Evolutionary conservation across 129 eudicot genomes (phyloP).

Genomic region (Cynara cardunculus): DNA sequence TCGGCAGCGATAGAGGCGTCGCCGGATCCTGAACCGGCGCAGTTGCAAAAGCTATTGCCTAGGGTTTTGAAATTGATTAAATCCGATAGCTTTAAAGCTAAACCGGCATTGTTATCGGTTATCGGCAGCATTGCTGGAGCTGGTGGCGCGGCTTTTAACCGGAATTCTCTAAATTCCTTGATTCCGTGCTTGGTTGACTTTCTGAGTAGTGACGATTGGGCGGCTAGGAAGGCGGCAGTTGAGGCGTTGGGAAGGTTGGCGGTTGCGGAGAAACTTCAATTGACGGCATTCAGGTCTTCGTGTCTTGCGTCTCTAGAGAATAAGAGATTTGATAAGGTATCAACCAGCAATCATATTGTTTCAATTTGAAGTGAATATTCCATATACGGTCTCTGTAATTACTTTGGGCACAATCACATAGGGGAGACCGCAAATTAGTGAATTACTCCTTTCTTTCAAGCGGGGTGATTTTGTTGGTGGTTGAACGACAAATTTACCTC

Average conservation of each 20-base stretch:
- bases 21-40: slow-evolving; percentile 47
- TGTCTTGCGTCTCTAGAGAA: slow-evolving; percentile 60
- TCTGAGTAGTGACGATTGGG: slow-evolving; percentile 76
- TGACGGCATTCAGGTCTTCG: slow-evolving; percentile 45
- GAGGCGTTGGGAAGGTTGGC: slow-evolving; percentile 65
- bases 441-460: neutral
- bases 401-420: neutral
- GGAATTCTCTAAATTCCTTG: slow-evolving; percentile 36
- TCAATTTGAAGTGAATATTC: neutral
- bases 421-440: neutral
- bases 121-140: slow-evolving; percentile 61
- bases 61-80: slow-evolving; percentile 52
- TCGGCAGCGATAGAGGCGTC: slow-evolving; percentile 74
- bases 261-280: slow-evolving; percentile 27
- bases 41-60: slow-evolving; percentile 54
- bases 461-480: neutral
- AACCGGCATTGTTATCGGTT: slow-evolving; percentile 55
- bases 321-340: slow-evolving; percentile 85
- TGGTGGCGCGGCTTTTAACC: slow-evolving; percentile 43
- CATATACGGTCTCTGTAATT: neutral
- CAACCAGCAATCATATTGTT: neutral
- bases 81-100: slow-evolving; percentile 60
- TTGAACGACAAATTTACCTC: neutral
- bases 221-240: slow-evolving; percentile 79
- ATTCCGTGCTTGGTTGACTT: slow-evolving; percentile 50